A percentile compares a stretch with the other conserved stretches of the same genome.
These are phyloP conservation scores for Evernia prunastri DNA, from an alignment of 495 filamentous ascomycete species.

Conservation along the genomic window DNA sequence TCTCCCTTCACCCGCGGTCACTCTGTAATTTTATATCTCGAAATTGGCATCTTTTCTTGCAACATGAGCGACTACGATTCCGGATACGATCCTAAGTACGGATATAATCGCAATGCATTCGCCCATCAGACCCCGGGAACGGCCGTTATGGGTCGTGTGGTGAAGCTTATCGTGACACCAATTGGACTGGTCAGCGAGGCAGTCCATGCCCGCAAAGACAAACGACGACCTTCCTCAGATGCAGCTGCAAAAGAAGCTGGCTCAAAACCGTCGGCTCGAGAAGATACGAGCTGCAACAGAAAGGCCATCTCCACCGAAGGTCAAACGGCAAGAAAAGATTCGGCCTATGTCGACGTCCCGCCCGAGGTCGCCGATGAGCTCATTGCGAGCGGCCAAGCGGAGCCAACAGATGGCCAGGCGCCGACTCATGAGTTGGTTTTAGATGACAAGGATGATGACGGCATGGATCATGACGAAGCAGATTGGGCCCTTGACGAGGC, in stretches of 20 bases:
- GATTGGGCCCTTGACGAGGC: constrained; percentile 15
- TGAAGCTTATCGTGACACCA: neutral
- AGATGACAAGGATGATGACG: neutral
- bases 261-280: neutral
- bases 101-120: constrained; percentile 7
- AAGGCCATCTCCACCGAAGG: neutral
- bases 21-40: too few species aligned
- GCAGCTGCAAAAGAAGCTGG: neutral
- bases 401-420: neutral
- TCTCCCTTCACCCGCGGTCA: too few species aligned
- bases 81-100: constrained; percentile 5
- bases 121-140: neutral
- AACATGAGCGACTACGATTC: constrained; percentile 6
- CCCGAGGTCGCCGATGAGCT: constrained; percentile 1
- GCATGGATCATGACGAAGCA: neutral
- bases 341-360: neutral
- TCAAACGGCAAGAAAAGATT: neutral
- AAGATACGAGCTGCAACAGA: neutral
- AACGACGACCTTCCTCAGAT: neutral
- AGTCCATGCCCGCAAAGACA: neutral
- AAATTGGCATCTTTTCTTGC: too few species aligned
- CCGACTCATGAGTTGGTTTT: constrained; percentile 1
- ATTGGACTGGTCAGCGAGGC: constrained; percentile 5
- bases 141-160: neutral
- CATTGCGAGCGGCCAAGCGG: neutral